These are phyloP conservation scores for Leptodontidium sp. DNA, from an alignment of 2,329 filamentous ascomycete species.

Conservation along the genomic window DNA sequence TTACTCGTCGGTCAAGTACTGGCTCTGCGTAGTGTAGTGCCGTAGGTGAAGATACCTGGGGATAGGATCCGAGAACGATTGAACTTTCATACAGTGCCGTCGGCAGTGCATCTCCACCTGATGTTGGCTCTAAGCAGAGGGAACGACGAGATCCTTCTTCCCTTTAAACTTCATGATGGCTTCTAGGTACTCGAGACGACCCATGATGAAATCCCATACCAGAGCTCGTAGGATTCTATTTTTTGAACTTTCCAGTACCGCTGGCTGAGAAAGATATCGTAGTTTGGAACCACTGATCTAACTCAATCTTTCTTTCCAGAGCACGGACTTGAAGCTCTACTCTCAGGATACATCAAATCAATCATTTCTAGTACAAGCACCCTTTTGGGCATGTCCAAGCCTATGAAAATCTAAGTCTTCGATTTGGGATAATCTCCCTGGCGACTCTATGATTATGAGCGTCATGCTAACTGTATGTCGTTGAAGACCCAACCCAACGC, in stretches of 20 bases:
- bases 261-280: neutral
- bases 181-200: neutral
- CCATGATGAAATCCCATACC: neutral
- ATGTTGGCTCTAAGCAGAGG: neutral
- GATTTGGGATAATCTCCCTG: neutral
- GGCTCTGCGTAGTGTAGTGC: neutral
- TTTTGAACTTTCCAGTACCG: neutral
- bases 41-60: neutral
- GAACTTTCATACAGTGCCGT: neutral
- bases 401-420: neutral
- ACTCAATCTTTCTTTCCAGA: neutral
- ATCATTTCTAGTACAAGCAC: neutral
- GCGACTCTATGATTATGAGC: neutral
- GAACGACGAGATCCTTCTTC: neutral
- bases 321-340: neutral
- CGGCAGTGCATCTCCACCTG: neutral
- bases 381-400: neutral
- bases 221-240: neutral
- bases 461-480: slow-evolving; percentile 14
- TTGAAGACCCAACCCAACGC: slow-evolving; percentile 27
- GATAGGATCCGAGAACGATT: neutral
- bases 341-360: neutral
- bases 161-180: neutral
- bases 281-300: neutral
- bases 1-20: neutral